Evolutionary conservation across 805 yeast genomes (phyloP), one percentile per base, ranked within the genome.

Genomic region (Brettanomyces sp.): DNA sequence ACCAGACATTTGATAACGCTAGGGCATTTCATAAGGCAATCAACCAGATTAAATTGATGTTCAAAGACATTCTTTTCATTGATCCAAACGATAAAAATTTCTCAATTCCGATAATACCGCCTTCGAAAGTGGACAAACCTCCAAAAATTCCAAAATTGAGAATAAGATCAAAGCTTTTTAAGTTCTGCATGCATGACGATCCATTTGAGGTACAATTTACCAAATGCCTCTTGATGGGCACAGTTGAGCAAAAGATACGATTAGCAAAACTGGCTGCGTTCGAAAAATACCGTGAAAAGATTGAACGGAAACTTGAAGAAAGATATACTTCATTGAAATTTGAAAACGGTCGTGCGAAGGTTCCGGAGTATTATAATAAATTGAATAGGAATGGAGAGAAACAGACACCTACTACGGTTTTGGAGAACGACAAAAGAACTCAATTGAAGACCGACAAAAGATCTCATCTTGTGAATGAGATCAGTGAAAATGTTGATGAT

Each of bases 201-300:
- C 91, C 95, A 6, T 89, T 90, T 60, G 98, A 91, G 62, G 69
- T 80, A 6, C 81, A 86, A 54, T 64, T 90, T 41, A 74, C 77
- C 22, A 68, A 77, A 56, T 76, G 82, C 25, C 80, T 74, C 55
- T 81, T 82, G 53, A 69, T 83, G 9, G 95, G 95, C 1, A 43
- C 65, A 21, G 48, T 70, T n/a, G 91, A 82, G 53, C 95, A 87
- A 57, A 70, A 68, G 51, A 66, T 70, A 44, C 69, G 96, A 49
- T 43, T 76, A 11, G 76, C 75, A 23, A 80, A 84, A 47, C 18
- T 54, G 13, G 44, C 43, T 3, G 53, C 51, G 4, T 61, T 63
- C 43, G 53, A 42, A 12, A 49, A 46, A 22, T 56, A 57, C 41
- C 60, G 54, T 43, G 28, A 33, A 11, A 45, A 43, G 18, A 49